Conservation (phyloP, 1,284 basidiomycete genomes). For the Trichosporon asahii region DNA sequence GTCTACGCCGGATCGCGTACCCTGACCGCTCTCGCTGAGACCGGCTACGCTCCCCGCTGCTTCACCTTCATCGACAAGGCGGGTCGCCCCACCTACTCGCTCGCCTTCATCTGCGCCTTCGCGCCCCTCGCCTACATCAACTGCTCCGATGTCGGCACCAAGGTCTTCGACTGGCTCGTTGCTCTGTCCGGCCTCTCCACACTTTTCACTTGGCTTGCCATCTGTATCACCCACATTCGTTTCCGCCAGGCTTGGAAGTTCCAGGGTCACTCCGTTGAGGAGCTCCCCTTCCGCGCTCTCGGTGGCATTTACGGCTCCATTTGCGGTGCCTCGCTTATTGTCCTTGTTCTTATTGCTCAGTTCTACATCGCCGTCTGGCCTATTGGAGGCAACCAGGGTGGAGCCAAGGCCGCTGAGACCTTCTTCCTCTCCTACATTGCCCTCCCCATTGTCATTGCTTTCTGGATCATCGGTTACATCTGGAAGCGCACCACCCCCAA, state of each 20-base stretch:
- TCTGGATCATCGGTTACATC: constrained; percentile 45
- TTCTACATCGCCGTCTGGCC: constrained; percentile 38
- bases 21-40: constrained; percentile 47
- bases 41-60: constrained; percentile 53
- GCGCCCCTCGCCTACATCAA: constrained; percentile 52
- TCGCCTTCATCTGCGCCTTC: constrained; percentile 48
- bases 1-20: constrained; percentile 51
- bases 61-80: constrained; percentile 56
- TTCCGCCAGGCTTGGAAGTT: constrained; percentile 53
- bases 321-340: constrained; percentile 48
- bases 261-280: constrained; percentile 51
- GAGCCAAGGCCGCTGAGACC: constrained; percentile 42
- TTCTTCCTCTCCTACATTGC: constrained; percentile 54
- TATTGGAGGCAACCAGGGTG: constrained; percentile 18
- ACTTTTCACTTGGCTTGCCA: constrained; percentile 54
- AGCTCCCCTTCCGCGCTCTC: constrained; percentile 52
- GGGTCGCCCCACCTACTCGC: constrained; percentile 54
- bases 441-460: constrained; percentile 44
- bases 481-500: constrained; percentile 47
- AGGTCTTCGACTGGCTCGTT: constrained; percentile 53
- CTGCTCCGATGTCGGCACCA: constrained; percentile 38
- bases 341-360: constrained; percentile 44
- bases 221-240: constrained; percentile 43
- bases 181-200: constrained; percentile 56
- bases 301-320: constrained; percentile 54